Percentiles rank a stretch among this genome's conserved stretches.
Evolutionary conservation across 2,329 filamentous ascomycete species (phyloP).

Genomic region (Lasiodiplodia citricola): DNA sequence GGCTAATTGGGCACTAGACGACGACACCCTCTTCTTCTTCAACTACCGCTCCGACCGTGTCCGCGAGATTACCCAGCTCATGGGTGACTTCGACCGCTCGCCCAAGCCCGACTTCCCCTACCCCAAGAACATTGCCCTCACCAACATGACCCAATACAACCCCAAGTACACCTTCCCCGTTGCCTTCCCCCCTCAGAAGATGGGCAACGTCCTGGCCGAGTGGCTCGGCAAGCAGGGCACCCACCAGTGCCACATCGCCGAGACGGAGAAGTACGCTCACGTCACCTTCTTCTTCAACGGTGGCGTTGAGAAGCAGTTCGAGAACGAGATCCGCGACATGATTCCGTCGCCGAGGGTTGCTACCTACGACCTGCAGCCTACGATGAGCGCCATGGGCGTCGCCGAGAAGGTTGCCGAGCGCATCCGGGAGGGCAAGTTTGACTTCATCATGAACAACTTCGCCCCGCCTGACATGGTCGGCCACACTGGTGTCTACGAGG

Average conservation of each 20-base stretch:
- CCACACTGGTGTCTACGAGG: conserved; percentile 96
- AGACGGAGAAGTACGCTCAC: conserved; percentile 99
- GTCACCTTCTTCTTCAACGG: conserved; percentile 99
- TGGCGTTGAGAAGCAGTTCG: conserved; percentile 94
- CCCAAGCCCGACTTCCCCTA: conserved; percentile 90
- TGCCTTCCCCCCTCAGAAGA: conserved; percentile 91
- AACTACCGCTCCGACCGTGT: conserved; percentile 99
- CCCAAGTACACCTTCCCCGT: conserved; percentile 88
- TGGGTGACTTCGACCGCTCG: conserved; percentile 90
- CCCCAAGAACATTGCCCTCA: conserved; percentile 84
- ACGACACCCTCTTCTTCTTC: conserved; percentile 98
- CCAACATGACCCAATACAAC: conserved; percentile 99
- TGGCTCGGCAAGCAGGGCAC: conserved; percentile 89
- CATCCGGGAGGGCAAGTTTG: conserved; percentile 82
- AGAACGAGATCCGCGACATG: conserved; percentile 89
- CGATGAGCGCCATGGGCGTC: conserved; percentile 93
- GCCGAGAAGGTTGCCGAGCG: conserved; percentile 89
- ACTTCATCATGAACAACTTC: conserved; percentile 99
- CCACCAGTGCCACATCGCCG: conserved; percentile 94
- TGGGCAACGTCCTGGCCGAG: conserved; percentile 98
- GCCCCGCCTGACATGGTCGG: conserved; percentile 99
- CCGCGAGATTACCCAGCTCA: conserved; percentile 91
- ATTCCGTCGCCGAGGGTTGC: conserved; percentile 93
- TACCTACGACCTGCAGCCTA: conserved; percentile 92
- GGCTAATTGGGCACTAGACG: conserved; percentile 61